phyloP scores from a whole-genome alignment of 495 filamentous ascomycete species.

The Darksidea phi region DNA sequence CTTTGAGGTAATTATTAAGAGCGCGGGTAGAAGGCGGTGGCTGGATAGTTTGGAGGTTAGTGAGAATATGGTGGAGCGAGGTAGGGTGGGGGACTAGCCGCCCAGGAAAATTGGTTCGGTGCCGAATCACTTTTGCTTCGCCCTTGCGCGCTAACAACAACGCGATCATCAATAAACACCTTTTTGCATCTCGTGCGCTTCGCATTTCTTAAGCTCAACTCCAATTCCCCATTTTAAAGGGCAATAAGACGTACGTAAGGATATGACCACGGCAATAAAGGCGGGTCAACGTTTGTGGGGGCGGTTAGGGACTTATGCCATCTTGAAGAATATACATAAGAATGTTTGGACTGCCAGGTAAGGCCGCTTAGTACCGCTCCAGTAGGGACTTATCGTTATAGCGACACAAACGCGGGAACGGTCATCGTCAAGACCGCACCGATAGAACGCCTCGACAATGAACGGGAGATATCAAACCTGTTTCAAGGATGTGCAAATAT shows the following conservation, averaged over 20 bases:
- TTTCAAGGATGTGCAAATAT: neutral
- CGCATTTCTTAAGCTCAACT: too few species aligned
- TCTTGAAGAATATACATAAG: neutral
- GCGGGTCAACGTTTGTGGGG: neutral
- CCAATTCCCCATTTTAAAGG: neutral
- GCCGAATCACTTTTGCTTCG: too few species aligned
- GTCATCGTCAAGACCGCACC: constrained; percentile 1
- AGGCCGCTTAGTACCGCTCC: neutral
- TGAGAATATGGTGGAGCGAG: too few species aligned
- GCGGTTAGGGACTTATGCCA: neutral
- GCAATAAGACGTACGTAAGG: neutral
- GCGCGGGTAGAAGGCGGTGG: too few species aligned
- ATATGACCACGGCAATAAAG: neutral
- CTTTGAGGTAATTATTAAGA: too few species aligned
- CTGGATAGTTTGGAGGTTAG: too few species aligned
- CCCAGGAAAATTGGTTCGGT: too few species aligned
- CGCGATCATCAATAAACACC: too few species aligned
- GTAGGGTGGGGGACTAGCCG: too few species aligned
- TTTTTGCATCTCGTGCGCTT: too few species aligned
- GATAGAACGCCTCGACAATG: constrained; percentile 1
- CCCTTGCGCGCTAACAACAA: too few species aligned
- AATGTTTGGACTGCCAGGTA: constrained; percentile 5
- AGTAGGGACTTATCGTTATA: neutral
- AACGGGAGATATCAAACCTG: neutral
- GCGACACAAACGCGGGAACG: neutral